These are phyloP conservation scores for Paecilomyces fulvus DNA, from an alignment of 2,329 filamentous ascomycete genomes.

Conservation along the genomic window DNA sequence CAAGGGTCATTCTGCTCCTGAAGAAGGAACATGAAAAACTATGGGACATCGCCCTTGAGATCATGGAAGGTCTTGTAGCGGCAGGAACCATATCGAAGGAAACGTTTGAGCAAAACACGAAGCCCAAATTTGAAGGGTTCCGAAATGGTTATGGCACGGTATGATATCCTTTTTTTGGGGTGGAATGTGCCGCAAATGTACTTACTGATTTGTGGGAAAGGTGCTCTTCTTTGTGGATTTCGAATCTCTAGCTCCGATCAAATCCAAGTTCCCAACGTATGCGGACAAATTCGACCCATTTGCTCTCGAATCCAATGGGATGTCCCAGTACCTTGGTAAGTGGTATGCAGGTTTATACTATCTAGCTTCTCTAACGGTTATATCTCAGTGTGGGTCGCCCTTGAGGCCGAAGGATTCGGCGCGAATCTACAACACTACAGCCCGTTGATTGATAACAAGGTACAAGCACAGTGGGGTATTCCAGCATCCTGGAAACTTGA, in stretches of 20 bases:
- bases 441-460: constrained; percentile 68
- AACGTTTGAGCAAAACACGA: constrained; percentile 45
- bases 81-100: not conserved
- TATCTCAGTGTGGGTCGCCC: constrained; percentile 64
- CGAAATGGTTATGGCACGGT: constrained; percentile 66
- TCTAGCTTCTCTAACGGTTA: not conserved
- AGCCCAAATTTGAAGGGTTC: constrained; percentile 50
- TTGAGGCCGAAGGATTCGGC: constrained; percentile 74
- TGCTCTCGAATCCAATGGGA: constrained; percentile 66
- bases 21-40: constrained; percentile 79
- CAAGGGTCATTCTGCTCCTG: constrained; percentile 68
- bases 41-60: constrained; percentile 43
- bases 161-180: not conserved
- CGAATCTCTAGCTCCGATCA: constrained; percentile 52
- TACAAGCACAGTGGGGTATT: constrained; percentile 59
- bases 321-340: constrained; percentile 57
- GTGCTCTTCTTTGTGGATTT: constrained; percentile 74
- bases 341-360: not conserved
- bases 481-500: constrained; percentile 66
- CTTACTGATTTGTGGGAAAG: not conserved
- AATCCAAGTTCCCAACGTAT: constrained; percentile 58
- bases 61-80: not conserved
- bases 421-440: constrained; percentile 91
- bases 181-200: not conserved
- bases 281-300: constrained; percentile 73